phyloP scores from a whole-genome alignment of 495 filamentous ascomycete genomes.

The Podospora pseudopauciseta region DNA sequence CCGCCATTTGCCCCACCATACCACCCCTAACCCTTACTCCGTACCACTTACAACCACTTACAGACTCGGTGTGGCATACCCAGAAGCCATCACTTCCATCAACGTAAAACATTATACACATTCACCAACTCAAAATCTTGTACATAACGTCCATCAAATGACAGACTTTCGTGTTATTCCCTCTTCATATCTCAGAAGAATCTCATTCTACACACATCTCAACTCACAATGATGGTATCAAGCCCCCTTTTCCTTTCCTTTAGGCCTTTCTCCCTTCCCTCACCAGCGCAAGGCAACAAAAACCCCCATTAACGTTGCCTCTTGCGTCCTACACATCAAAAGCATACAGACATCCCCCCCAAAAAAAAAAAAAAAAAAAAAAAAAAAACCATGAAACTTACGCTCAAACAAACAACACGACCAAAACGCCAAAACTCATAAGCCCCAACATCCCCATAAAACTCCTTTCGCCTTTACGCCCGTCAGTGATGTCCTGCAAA shows the following conservation, averaged over 20 bases:
- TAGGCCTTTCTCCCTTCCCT: not conserved
- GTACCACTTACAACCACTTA: no score
- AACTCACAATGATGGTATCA: not conserved
- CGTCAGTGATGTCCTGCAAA: no score
- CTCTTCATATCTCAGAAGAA: not conserved
- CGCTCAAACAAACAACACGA: constrained; percentile 8
- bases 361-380: constrained; percentile 3
- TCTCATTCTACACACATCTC: not conserved
- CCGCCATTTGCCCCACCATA: no score
- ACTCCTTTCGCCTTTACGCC: no score
- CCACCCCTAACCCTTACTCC: no score
- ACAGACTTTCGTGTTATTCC: not conserved
- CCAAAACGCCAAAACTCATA: not conserved
- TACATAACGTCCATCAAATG: not conserved
- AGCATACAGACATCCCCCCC: not conserved
- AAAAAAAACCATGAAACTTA: not conserved
- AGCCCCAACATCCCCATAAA: not conserved
- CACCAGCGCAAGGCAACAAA: not conserved
- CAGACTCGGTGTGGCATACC: no score
- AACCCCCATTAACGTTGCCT: not conserved
- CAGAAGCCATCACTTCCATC: not conserved
- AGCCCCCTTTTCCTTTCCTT: not conserved
- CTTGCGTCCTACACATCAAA: not conserved
- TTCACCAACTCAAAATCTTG: not conserved
- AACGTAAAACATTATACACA: not conserved